Evolutionary conservation across 1,284 basidiomycete species (phyloP), one percentile per base, ranked within the genome.

Genomic region (Tremellales sp.): DNA sequence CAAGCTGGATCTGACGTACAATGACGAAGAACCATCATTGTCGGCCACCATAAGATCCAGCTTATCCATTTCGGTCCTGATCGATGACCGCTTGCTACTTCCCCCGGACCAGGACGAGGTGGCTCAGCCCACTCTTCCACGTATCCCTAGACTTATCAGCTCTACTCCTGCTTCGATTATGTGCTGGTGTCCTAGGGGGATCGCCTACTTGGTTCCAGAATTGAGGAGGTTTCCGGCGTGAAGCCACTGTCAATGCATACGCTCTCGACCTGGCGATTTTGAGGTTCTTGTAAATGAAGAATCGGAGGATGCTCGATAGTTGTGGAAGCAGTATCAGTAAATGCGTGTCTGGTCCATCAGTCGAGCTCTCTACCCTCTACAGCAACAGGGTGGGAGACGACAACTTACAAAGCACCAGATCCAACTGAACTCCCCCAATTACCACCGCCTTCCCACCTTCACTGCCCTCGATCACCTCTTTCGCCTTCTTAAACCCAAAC

Each of bases 51-150:
- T 42, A 76, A 73, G 47, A 78, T 67, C 64, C 80, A 70, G 36
- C 56, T 57, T 31, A 75, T 48, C 64, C 62, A 69, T 40, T 61
- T 54, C 2, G 64, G 41, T 73, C 64, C 50, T 37, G 61, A 46
- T 39, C 46, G 31, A 31, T 58, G 56, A 27, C 50, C 61, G 39
- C 56, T 53, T 37, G 35, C 54, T 35, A 58, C 46, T 40, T 58
- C 47, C 5, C 56, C 53, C 13, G 62, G 23, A 75, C 68, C 47
- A 4, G 54, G 43, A 3, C 39, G 40, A 24, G 89, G 88, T 0
- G 88, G 88, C 4, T 76, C 62, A 17, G 84, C 80, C 86, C 85
- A 90, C 73, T 92, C 89, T 64, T 93, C 89, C 2, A 89, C 82
- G 58, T 93, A 93, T 0, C 85, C 82, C 54, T 80, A n/a, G n/a